A percentile compares a stretch with the other conserved stretches of the same genome.
phyloP scores from a whole-genome alignment of 179 eudicot species.

The Beta lomatogona region DNA sequence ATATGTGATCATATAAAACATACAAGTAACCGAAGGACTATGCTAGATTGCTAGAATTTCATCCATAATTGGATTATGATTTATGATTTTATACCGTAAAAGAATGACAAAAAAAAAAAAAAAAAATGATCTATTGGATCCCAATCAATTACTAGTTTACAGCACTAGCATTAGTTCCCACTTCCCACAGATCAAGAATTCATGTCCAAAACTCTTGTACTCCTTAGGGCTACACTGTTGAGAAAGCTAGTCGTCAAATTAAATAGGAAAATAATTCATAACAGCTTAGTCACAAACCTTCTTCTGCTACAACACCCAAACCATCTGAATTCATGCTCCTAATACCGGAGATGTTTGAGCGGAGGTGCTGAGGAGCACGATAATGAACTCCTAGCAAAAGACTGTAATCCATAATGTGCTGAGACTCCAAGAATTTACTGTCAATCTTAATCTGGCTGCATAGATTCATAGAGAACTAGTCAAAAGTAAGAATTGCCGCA shows the following conservation, averaged over 20 bases:
- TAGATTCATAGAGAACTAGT: slow-evolving; percentile 6
- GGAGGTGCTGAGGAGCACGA: slow-evolving; percentile 91
- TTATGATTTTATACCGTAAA: not conserved
- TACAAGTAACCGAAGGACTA: not conserved
- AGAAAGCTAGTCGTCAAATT: not conserved
- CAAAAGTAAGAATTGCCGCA: not conserved
- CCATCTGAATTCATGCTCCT: slow-evolving; percentile 53
- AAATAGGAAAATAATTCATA: not conserved
- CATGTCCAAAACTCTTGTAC: not conserved
- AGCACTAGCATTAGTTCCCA: slow-evolving; percentile 4
- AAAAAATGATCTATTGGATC: not conserved
- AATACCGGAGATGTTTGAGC: slow-evolving; percentile 43
- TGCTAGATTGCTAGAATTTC: not conserved
- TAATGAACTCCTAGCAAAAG: slow-evolving; percentile 94
- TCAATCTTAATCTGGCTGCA: slow-evolving; percentile 95
- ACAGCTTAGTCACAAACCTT: slow-evolving; percentile 45
- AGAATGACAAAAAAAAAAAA: not conserved
- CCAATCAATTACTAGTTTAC: not conserved
- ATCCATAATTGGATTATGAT: too few species aligned
- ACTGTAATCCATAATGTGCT: slow-evolving; percentile 96
- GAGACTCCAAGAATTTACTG: slow-evolving; percentile 83
- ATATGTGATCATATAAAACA: not conserved
- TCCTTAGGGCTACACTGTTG: not conserved
- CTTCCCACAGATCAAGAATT: not conserved
- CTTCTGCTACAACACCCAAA: slow-evolving; percentile 84